Conservation (phyloP, 306 rosid species). For the Cotoneaster glaucophyllus region DNA sequence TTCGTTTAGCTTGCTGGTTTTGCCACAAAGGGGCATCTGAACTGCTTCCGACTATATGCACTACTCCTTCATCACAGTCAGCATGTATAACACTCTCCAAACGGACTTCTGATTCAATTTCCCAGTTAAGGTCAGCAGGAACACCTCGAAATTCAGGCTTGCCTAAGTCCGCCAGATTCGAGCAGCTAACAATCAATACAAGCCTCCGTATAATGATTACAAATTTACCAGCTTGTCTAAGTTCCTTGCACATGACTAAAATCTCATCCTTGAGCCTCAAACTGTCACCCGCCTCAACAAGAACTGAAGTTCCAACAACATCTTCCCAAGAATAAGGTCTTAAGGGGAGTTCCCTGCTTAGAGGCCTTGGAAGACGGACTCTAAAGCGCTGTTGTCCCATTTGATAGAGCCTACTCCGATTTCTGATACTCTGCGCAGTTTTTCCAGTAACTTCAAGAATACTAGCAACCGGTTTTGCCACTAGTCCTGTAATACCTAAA, state of each 20-base stretch:
- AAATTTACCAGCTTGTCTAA: conserved; percentile 73
- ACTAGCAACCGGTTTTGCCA: conserved; percentile 93
- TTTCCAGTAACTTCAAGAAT: conserved; percentile 93
- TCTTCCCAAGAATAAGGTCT: conserved; percentile 89
- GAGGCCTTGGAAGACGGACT: conserved; percentile 72
- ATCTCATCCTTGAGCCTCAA: conserved; percentile 65
- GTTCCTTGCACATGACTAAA: conserved; percentile 67
- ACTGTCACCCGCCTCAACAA: conserved; percentile 58
- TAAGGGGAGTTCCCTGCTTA: conserved; percentile 51
- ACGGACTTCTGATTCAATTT: conserved; percentile 59
- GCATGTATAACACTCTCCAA: conserved; percentile 77
- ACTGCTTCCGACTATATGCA: conserved; percentile 76
- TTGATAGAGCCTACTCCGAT: conserved; percentile 73
- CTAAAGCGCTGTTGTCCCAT: conserved; percentile 47
- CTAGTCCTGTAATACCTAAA: conserved; percentile 81
- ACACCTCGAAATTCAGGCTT: conserved; percentile 83
- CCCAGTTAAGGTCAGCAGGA: conserved; percentile 66
- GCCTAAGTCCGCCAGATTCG: conserved; percentile 53
- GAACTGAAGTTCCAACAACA: conserved; percentile 69
- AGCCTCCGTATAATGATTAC: conserved; percentile 61
- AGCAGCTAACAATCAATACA: conserved; percentile 51
- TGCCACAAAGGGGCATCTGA: conserved; percentile 55
- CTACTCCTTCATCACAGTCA: conserved; percentile 43
- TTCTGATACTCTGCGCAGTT: conserved; percentile 94
- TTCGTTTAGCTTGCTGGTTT: conserved; percentile 44